Evolutionary conservation across 2,329 filamentous ascomycete species (phyloP).

Genomic region (Aspergillus ochraceus): DNA sequence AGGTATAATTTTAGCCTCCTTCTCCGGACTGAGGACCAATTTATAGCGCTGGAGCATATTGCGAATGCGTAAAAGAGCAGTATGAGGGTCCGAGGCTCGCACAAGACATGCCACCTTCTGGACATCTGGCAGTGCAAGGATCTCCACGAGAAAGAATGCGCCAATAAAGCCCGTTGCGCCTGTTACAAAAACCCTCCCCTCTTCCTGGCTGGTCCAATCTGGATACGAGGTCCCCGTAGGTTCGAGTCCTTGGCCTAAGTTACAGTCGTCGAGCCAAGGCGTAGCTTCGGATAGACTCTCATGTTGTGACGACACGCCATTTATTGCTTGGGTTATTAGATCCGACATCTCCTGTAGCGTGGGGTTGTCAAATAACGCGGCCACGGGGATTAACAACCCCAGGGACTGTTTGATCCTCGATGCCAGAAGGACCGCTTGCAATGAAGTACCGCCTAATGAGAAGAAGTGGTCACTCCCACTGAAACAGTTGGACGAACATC

Average conservation of each 20-base stretch:
- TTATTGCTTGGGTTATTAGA: constrained; percentile 4
- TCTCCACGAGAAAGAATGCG: constrained; percentile 68
- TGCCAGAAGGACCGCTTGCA: constrained; percentile 22
- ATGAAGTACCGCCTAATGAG: constrained; percentile 20
- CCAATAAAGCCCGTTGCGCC: constrained; percentile 84
- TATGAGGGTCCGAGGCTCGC: too few species aligned
- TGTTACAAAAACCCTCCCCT: constrained; percentile 65
- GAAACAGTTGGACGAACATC: background rate
- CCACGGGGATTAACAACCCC: constrained; percentile 7
- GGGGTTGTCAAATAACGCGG: constrained; percentile 22
- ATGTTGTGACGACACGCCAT: background rate
- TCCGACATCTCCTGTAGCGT: constrained; percentile 11
- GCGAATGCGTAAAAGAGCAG: too few species aligned
- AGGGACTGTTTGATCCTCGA: constrained; percentile 17
- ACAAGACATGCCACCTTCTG: constrained; percentile 69
- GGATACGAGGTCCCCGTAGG: constrained; percentile 10
- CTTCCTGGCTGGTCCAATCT: constrained; percentile 21
- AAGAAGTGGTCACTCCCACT: constrained; percentile 51
- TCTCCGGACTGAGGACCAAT: too few species aligned
- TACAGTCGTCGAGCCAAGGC: constrained; percentile 19
- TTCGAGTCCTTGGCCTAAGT: constrained; percentile 7
- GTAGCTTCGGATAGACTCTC: constrained; percentile 13
- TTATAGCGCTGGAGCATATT: too few species aligned
- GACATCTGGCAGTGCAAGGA: constrained; percentile 58
- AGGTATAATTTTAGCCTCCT: too few species aligned